Base-by-base conservation (phyloP, 805 yeast genomes). In the Naumovozyma castellii region DNA sequence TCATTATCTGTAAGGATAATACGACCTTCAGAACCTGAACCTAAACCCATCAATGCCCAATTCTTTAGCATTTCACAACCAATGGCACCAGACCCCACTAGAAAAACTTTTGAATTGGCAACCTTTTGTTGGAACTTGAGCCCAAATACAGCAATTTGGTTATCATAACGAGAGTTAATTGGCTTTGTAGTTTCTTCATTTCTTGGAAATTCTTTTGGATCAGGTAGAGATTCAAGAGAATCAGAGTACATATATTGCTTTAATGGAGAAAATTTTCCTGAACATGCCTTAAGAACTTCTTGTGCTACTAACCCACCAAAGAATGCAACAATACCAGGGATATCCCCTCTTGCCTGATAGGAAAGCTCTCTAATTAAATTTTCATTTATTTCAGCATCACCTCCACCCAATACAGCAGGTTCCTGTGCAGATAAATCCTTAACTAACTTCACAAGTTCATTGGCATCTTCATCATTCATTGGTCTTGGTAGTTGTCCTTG, bases 61-160 rank as follows among this genome's bases (percentile, higher is more conserved):
- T 86, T 88, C 66, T 92, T 92, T 55, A 92, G 71, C 88, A 92
- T 90, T 66, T 92, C 98, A 68, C 98, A 92, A 31, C 98, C 98
- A 68, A 92, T 92, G 15, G 98, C 98, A 59, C 98, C 98, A 1
- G 97, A 73, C 34, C 98, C 98, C 32, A 92, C 98, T 49, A 92
- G 69, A 62, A 92, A 90, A 3, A 88, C 86, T 55, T 77, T 81
- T 46, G 83, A 67, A 61, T 88, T 85, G 30, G 84, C 76, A 42
- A 92, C 66, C 34, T 66, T 67, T 54, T 81, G 76, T 57, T 86
- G 90, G 64, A 76, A 85, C 33, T 75, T 76, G 36, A 73, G 57
- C 43, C 98, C 98, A 51, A 87, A 87, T 1, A 90, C 95, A 2
- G 97, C 97, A 56, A 87, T 84, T 67, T 87, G 95, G n/a, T 78